Conservation (phyloP, 805 yeast species). For the Ogataea haglerorum region DNA sequence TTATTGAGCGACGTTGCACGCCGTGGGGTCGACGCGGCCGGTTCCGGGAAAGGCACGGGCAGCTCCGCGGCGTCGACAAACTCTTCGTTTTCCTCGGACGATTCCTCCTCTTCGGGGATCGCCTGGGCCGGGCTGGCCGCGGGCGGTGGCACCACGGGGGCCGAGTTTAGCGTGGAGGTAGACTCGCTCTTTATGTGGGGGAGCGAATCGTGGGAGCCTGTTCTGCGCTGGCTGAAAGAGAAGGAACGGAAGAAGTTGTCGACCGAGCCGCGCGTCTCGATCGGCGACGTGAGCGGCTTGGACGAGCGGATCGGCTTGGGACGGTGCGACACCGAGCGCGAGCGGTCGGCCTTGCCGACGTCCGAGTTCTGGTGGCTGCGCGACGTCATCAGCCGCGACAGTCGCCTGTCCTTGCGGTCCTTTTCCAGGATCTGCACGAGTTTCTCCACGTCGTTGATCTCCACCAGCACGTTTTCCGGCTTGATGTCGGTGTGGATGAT, state of each 20-base stretch:
- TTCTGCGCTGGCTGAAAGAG: slow-evolving; percentile 30
- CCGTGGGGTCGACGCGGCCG: slow-evolving; percentile 10
- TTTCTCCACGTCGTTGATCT: slow-evolving; percentile 51
- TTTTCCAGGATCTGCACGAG: slow-evolving; percentile 44
- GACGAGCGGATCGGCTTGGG: slow-evolving; percentile 40
- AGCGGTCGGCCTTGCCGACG: slow-evolving; percentile 13
- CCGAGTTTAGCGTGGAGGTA: slow-evolving; percentile 1
- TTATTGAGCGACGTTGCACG: slow-evolving; percentile 14
- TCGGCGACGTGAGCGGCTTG: slow-evolving; percentile 47
- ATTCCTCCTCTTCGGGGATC: slow-evolving; percentile 18
- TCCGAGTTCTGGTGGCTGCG: slow-evolving; percentile 20
- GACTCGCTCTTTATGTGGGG: slow-evolving; percentile 4
- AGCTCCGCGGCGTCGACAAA: slow-evolving; percentile 30
- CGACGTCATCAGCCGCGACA: slow-evolving; percentile 20
- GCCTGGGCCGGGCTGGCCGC: background rate
- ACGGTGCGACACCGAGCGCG: slow-evolving; percentile 18
- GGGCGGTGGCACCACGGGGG: background rate
- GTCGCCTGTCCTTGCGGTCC: slow-evolving; percentile 28
- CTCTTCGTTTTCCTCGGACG: slow-evolving; percentile 17
- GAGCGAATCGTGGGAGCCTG: slow-evolving; percentile 15
- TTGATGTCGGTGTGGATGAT: slow-evolving; percentile 72
- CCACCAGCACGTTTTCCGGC: slow-evolving; percentile 65
- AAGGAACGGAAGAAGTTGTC: slow-evolving; percentile 35
- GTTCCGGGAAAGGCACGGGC: slow-evolving; percentile 17
- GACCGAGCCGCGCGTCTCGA: slow-evolving; percentile 34